A percentile compares a stretch with the other conserved stretches of the same genome.
Conservation (phyloP, 108 stramenopile genomes). For the Licmophora abbreviata region DNA sequence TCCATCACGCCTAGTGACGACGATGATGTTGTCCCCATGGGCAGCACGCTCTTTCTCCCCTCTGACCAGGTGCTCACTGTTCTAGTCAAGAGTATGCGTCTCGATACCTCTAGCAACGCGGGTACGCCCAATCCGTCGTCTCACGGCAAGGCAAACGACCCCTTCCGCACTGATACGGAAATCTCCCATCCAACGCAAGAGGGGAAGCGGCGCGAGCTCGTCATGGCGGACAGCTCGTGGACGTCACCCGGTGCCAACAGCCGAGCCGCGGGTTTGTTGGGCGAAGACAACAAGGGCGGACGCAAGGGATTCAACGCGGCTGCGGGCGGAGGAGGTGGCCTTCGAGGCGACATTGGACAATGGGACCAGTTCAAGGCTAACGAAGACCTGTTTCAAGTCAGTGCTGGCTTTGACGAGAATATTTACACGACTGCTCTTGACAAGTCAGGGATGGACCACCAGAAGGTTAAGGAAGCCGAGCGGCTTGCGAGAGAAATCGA, state of each 20-base stretch:
- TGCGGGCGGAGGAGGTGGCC: constrained; percentile 10
- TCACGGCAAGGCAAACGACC: constrained; percentile 4
- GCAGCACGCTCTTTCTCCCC: constrained; percentile 47
- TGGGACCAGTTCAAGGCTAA: constrained; percentile 94
- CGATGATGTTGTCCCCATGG: constrained; percentile 20
- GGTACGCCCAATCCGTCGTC: neutral
- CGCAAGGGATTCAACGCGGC: constrained; percentile 7
- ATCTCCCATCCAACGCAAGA: constrained; percentile 40
- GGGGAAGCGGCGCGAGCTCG: constrained; percentile 28
- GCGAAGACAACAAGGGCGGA: constrained; percentile 4
- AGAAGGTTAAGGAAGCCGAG: constrained; percentile 65
- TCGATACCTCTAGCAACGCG: constrained; percentile 10
- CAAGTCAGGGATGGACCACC: constrained; percentile 46
- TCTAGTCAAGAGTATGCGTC: constrained; percentile 42
- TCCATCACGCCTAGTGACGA: constrained; percentile 14
- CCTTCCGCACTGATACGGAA: constrained; percentile 59
- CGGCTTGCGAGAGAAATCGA: constrained; percentile 90
- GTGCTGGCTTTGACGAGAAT: constrained; percentile 88
- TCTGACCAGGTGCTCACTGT: constrained; percentile 40
- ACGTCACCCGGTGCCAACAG: constrained; percentile 15
- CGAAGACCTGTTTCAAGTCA: constrained; percentile 79
- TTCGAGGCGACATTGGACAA: constrained; percentile 55
- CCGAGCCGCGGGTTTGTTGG: constrained; percentile 16
- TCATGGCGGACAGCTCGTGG: constrained; percentile 77
- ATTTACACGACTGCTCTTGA: constrained; percentile 92